Evolutionary conservation across 2,329 filamentous ascomycete species (phyloP).

Genomic region (Cytospora chrysosperma): DNA sequence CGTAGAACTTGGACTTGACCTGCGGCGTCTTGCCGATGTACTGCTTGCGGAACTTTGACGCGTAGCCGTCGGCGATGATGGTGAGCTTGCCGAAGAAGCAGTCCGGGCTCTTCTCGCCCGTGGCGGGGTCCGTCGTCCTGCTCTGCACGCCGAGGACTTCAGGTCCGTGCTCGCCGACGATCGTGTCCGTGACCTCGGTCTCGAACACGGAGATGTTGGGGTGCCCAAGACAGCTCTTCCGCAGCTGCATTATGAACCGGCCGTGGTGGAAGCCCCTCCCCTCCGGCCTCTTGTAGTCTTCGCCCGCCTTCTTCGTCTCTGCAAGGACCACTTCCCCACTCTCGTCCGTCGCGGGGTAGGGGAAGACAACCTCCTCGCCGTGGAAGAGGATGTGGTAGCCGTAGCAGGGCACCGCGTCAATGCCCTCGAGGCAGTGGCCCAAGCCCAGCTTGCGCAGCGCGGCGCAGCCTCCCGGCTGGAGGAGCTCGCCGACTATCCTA

Average conservation of each 20-base stretch:
- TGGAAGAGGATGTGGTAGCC: slow-evolving; percentile 90
- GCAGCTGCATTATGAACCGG: slow-evolving; percentile 81
- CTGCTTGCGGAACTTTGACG: slow-evolving; percentile 84
- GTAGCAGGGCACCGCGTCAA: slow-evolving; percentile 78
- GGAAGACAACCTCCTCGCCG: slow-evolving; percentile 68
- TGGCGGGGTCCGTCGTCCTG: slow-evolving; percentile 59
- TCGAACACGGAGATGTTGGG: slow-evolving; percentile 89
- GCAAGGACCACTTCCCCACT: slow-evolving; percentile 40
- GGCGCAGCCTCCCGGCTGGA: slow-evolving; percentile 87
- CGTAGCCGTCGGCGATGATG: slow-evolving; percentile 88
- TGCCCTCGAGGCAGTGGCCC: slow-evolving; percentile 77
- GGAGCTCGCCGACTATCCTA: slow-evolving; percentile 90
- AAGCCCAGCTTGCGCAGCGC: slow-evolving; percentile 81
- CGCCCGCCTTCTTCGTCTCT: slow-evolving; percentile 29
- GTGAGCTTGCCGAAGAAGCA: slow-evolving; percentile 88
- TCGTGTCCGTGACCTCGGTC: slow-evolving; percentile 75
- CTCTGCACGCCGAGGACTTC: slow-evolving; percentile 83
- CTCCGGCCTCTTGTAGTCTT: slow-evolving; percentile 53
- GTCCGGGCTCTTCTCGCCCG: slow-evolving; percentile 59
- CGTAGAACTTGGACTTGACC: slow-evolving; percentile 87
- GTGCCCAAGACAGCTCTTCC: slow-evolving; percentile 70
- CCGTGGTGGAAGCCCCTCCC: slow-evolving; percentile 92
- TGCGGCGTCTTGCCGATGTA: slow-evolving; percentile 66
- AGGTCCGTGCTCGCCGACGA: slow-evolving; percentile 65
- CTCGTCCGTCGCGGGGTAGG: slow-evolving; percentile 68